These are phyloP conservation scores for Yamadazyma sp. DNA, from an alignment of 805 yeast genomes.

Conservation along the genomic window DNA sequence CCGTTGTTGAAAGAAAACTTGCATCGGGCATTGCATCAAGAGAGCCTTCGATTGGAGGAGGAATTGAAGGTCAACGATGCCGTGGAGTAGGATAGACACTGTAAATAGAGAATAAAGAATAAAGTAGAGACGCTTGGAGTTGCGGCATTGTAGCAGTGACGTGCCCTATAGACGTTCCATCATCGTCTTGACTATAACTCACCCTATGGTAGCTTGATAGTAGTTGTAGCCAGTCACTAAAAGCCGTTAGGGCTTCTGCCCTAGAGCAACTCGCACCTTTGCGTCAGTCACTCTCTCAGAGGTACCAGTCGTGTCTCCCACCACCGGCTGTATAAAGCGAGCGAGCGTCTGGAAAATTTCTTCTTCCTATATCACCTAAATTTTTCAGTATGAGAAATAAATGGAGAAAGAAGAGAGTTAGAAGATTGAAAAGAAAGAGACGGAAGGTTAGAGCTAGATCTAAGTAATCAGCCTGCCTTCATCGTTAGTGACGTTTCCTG, in stretches of 20 bases:
- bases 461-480: slow-evolving; percentile 76
- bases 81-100: slow-evolving; percentile 19
- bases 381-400: slow-evolving; percentile 79
- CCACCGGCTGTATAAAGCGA: slow-evolving; percentile 8
- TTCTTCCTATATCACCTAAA: slow-evolving; percentile 23
- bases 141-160: too few relatives aligned
- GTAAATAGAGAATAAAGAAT: slow-evolving; percentile 2
- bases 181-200: too few relatives aligned
- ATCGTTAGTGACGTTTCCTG: too few relatives aligned
- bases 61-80: slow-evolving; percentile 18
- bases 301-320: slow-evolving; percentile 7
- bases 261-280: too few relatives aligned
- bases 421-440: slow-evolving; percentile 99
- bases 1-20: slow-evolving; percentile 46
- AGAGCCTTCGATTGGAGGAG: slow-evolving; percentile 30
- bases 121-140: too few relatives aligned
- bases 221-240: background rate
- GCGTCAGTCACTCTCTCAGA: too few relatives aligned
- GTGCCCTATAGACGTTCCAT: too few relatives aligned
- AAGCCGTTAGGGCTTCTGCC: background rate
- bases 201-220: too few relatives aligned
- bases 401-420: slow-evolving; percentile 99
- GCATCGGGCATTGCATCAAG: slow-evolving; percentile 55
- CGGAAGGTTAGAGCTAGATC: slow-evolving; percentile 99
- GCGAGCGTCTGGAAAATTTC: slow-evolving; percentile 11